Evolutionary conservation across 345 rosid genomes (phyloP), one percentile per base, ranked within the genome.

Genomic region (Isatis tinctoria): DNA sequence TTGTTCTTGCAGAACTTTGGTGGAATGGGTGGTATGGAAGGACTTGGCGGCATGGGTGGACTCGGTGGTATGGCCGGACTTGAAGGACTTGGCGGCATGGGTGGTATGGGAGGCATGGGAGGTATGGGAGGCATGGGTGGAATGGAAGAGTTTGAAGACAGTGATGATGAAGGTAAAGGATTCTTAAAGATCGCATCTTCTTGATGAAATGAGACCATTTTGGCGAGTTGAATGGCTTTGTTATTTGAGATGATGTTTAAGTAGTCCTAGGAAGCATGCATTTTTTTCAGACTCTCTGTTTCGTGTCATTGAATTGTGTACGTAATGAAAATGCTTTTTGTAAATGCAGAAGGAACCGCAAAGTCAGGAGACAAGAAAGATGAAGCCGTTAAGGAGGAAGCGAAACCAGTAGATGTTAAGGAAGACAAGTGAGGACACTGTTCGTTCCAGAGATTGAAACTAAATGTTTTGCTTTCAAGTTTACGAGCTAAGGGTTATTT

Each of bases 121-220:
- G 75, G 74, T 0, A 57, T 58, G 62, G 62, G 62, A 3, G 62
- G 75, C 0, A 10, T 60, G 71, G 87, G 72, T 16, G 90, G 75
- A 5, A 79, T 89, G 86, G 90, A 81, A 48, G 97, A 87, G 20
- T 85, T 86, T 58, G 98, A 87, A 17, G 97, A 85, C 79, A 90
- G 93, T 78, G 98, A 93, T 74, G 96, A 88, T 69, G 98, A 92
- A 81, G 96, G 98, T 92, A 81, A 26, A 79, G n/a, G 8, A 28
- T 49, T 44, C 22, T 16, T 45, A 26, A 11, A 17, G 30, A 36
- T 16, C 27, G 36, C 57, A 60, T 12, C 58, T 18, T 68, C 44
- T 60, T 68, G 36, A 37, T 56, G 59, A 65, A 37, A 10, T 1
- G 40, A 64, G 54, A 20, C 12, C 14, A 9, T 67, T 39, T 41